Conservation (phyloP, 768 basidiomycete species). For the Harrya chromipes region DNA sequence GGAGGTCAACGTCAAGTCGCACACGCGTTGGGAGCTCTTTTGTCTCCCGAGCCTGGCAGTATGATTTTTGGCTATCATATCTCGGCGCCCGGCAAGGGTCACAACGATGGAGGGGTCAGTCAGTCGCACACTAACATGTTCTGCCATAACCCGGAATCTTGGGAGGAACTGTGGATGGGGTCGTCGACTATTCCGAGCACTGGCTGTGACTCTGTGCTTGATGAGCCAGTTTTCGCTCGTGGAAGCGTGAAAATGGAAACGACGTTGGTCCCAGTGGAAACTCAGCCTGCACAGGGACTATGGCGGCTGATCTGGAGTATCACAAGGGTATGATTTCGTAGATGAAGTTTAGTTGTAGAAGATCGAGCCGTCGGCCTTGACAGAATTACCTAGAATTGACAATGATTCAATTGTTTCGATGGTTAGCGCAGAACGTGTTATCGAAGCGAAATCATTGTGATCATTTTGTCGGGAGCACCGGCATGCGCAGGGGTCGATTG, state of each 20-base stretch:
- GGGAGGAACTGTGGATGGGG: constrained; percentile 27
- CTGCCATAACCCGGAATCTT: constrained; percentile 27
- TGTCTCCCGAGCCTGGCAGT: constrained; percentile 28
- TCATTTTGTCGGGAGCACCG: too few relatives aligned
- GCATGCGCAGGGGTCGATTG: too few relatives aligned
- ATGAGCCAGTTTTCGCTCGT: constrained; percentile 23
- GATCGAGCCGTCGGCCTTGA: too few relatives aligned
- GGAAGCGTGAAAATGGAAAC: constrained; percentile 33
- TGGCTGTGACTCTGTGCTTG: not conserved
- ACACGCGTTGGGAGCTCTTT: constrained; percentile 23
- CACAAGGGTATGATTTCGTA: constrained; percentile 8
- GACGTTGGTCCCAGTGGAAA: constrained; percentile 13
- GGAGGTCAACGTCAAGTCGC: constrained; percentile 24
- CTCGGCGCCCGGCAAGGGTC: constrained; percentile 12
- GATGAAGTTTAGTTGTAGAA: not conserved
- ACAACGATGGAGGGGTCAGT: not conserved
- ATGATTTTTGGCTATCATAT: constrained; percentile 31
- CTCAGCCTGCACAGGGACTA: not conserved
- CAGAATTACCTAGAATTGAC: too few relatives aligned
- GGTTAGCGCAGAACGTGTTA: too few relatives aligned
- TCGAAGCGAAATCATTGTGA: too few relatives aligned
- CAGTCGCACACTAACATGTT: constrained; percentile 11
- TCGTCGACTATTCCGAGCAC: not conserved
- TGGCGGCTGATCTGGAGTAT: constrained; percentile 21
- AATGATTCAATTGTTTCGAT: too few relatives aligned